Evolutionary conservation across 495 filamentous ascomycete species (phyloP).

Genomic region (Daldinia grandis): DNA sequence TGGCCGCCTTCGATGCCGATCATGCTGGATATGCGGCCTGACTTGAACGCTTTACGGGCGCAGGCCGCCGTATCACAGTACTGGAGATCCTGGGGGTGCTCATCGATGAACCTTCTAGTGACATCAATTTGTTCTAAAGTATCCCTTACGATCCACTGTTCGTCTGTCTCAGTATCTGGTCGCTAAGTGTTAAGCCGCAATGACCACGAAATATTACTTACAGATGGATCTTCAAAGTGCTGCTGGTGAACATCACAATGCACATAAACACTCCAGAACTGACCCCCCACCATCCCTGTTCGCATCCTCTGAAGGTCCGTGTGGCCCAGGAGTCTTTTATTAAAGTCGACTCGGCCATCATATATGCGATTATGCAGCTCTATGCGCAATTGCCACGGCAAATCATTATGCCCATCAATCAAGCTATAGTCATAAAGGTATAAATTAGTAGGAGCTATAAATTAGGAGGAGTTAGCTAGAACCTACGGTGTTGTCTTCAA

Average conservation of each 20-base stretch:
- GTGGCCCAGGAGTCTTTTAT: conserved; percentile 40
- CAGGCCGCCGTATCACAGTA: conserved; percentile 37
- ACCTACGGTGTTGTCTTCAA: conserved; percentile 33
- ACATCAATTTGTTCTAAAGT: conserved; percentile 50
- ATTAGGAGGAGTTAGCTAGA: background rate
- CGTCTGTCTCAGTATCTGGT: background rate
- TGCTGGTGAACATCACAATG: conserved; percentile 31
- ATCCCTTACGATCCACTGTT: conserved; percentile 43
- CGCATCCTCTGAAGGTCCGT: conserved; percentile 41
- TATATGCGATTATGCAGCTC: conserved; percentile 46
- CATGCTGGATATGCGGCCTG: conserved; percentile 43
- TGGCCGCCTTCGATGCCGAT: conserved; percentile 46
- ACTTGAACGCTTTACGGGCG: conserved; percentile 34
- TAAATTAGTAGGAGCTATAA: background rate
- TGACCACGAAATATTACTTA: conserved; percentile 28
- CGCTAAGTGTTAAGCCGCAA: background rate
- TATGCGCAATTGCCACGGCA: conserved; percentile 45
- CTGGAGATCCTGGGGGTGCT: conserved; percentile 33
- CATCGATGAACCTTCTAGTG: conserved; percentile 39
- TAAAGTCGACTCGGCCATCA: conserved; percentile 39
- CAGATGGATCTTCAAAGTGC: conserved; percentile 37
- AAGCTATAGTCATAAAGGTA: conserved; percentile 6
- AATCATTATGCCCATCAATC: conserved; percentile 50
- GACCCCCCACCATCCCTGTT: conserved; percentile 40
- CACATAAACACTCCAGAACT: conserved; percentile 52